Percentiles rank a stretch among this genome's conserved stretches.
These are phyloP conservation scores for Gomphus bonarii DNA, from an alignment of 1,284 basidiomycete genomes.

Conservation along the genomic window DNA sequence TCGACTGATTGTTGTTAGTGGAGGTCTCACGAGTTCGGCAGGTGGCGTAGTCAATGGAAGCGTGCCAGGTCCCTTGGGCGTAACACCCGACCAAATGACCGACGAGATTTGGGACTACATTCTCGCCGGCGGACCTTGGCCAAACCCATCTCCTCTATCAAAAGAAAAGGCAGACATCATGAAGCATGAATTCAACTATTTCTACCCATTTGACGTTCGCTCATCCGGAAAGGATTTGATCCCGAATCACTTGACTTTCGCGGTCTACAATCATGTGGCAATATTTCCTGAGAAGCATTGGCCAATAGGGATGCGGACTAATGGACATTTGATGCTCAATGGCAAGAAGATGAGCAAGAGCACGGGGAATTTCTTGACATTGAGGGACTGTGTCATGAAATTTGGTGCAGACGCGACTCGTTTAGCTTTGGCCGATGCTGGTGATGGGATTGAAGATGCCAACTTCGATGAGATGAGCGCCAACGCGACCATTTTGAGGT, in stretches of 20 bases:
- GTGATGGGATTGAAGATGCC: conserved; percentile 94
- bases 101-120: conserved; percentile 98
- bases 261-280: conserved; percentile 89
- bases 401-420: conserved; percentile 93
- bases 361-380: conserved; percentile 81
- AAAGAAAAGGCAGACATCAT: conserved; percentile 76
- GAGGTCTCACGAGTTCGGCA: conserved; percentile 17
- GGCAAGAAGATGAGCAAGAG: conserved; percentile 99
- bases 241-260: conserved; percentile 94
- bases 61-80: conserved; percentile 73
- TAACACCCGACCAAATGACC: conserved; percentile 88
- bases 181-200: conserved; percentile 92
- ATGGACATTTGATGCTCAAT: conserved; percentile 97
- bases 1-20: not conserved
- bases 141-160: conserved; percentile 51
- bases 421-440: conserved; percentile 90
- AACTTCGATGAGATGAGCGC: conserved; percentile 99
- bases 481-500: conserved; percentile 92
- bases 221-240: conserved; percentile 99
- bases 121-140: conserved; percentile 72
- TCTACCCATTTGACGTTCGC: conserved; percentile 97
- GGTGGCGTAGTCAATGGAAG: conserved; percentile 71
- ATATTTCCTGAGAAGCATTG: conserved; percentile 92
- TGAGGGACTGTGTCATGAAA: conserved; percentile 71
- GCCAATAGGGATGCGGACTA: conserved; percentile 88